Percentiles rank a stretch among this genome's conserved stretches.
These are phyloP conservation scores for Extremus antarcticus DNA, from an alignment of 495 filamentous ascomycete genomes.

Conservation along the genomic window DNA sequence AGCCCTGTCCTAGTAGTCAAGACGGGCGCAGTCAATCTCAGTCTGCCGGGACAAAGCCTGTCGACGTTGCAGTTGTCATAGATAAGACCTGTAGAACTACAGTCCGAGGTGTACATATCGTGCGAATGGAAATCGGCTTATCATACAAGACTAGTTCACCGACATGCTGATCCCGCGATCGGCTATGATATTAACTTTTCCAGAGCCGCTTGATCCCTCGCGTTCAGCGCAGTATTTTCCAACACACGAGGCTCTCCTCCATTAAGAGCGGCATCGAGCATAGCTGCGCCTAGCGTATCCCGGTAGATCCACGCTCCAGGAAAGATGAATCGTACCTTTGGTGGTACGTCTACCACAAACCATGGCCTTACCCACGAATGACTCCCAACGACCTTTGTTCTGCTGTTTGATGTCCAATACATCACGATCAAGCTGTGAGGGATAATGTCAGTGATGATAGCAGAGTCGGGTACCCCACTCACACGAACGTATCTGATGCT, in stretches of 20 bases:
- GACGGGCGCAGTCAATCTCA: background rate
- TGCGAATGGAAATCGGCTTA: too few relatives aligned
- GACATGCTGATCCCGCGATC: too few relatives aligned
- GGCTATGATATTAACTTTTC: too few relatives aligned
- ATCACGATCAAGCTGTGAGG: background rate
- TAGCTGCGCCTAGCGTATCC: slow-evolving; percentile 19
- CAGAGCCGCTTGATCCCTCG: background rate
- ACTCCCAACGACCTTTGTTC: slow-evolving; percentile 6
- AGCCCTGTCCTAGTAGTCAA: background rate
- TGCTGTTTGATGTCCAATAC: slow-evolving; percentile 7
- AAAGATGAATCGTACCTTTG: background rate
- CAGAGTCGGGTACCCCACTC: too few relatives aligned
- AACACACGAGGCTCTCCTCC: slow-evolving; percentile 11
- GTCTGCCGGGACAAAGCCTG: background rate
- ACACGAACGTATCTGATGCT: slow-evolving; percentile 38
- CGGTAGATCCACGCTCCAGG: slow-evolving; percentile 6
- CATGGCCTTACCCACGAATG: slow-evolving; percentile 5
- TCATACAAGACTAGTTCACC: too few relatives aligned
- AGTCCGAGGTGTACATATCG: too few relatives aligned
- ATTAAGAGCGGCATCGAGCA: slow-evolving; percentile 18
- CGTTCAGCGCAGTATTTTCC: slow-evolving; percentile 4
- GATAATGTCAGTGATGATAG: too few relatives aligned
- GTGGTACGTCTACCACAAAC: slow-evolving; percentile 9
- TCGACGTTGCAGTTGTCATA: background rate
- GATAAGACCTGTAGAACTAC: too few relatives aligned